These are phyloP conservation scores for Solanum hybrid DNA, from an alignment of 305 asterid genomes.

Conservation along the genomic window DNA sequence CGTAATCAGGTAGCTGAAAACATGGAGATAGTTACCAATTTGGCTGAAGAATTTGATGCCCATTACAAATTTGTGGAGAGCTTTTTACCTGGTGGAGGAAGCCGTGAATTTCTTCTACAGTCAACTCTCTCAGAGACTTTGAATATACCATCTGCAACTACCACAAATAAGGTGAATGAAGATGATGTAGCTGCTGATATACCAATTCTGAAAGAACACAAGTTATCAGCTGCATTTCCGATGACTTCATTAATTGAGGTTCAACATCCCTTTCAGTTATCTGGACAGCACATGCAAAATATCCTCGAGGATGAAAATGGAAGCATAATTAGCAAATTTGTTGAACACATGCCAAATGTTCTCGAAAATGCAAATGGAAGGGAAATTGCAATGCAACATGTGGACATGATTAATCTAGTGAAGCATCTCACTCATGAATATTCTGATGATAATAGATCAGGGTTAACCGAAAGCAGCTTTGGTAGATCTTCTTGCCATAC, in stretches of 20 bases:
- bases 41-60: constrained; percentile 29
- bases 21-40: constrained; percentile 25
- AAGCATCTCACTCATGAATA: constrained; percentile 23
- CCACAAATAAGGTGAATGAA: constrained; percentile 12
- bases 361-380: constrained; percentile 19
- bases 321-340: constrained; percentile 19
- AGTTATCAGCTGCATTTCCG: constrained; percentile 19
- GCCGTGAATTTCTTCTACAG: constrained; percentile 12
- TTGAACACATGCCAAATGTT: constrained; percentile 9
- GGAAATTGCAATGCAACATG: constrained; percentile 21
- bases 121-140: constrained; percentile 22
- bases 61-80: constrained; percentile 17
- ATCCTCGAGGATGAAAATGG: constrained; percentile 5
- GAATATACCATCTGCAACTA: constrained; percentile 24
- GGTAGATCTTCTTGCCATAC: constrained; percentile 18
- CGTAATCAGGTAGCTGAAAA: constrained; percentile 70
- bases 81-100: background rate
- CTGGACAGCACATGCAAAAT: background rate
- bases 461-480: constrained; percentile 17
- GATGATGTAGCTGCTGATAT: constrained; percentile 18
- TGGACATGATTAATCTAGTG: constrained; percentile 19
- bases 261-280: constrained; percentile 34
- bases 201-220: constrained; percentile 4
- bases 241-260: constrained; percentile 21
- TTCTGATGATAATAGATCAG: constrained; percentile 24